Percentiles rank a stretch among this genome's conserved stretches.
These are phyloP conservation scores for Trichoderma asperelloides DNA, from an alignment of 495 filamentous ascomycete species.

Conservation along the genomic window DNA sequence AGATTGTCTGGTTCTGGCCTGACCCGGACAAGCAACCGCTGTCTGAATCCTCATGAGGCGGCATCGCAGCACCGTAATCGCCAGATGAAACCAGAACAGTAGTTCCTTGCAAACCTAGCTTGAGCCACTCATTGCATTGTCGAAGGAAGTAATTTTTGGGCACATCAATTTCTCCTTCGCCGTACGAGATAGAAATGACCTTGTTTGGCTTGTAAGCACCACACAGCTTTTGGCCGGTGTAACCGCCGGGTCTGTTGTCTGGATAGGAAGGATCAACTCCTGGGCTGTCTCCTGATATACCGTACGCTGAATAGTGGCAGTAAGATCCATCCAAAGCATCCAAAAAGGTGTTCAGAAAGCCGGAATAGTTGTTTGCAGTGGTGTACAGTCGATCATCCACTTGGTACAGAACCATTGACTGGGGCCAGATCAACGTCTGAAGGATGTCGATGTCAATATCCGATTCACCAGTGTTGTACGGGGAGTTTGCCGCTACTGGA, in stretches of 20 bases:
- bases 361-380: slow-evolving; percentile 15
- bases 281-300: slow-evolving; percentile 24
- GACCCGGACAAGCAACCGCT: slow-evolving; percentile 14
- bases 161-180: slow-evolving; percentile 21
- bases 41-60: slow-evolving; percentile 23
- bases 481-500: slow-evolving; percentile 24
- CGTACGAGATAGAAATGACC: slow-evolving; percentile 27
- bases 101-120: slow-evolving; percentile 54
- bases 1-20: slow-evolving; percentile 15
- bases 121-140: slow-evolving; percentile 39
- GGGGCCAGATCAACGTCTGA: slow-evolving; percentile 44
- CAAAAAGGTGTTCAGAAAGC: slow-evolving; percentile 45
- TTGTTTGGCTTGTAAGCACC: slow-evolving; percentile 32
- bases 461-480: slow-evolving; percentile 15
- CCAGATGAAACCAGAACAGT: slow-evolving; percentile 48
- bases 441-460: slow-evolving; percentile 27
- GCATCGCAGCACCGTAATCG: slow-evolving; percentile 48
- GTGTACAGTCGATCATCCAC: slow-evolving; percentile 38
- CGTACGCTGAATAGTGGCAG: slow-evolving; percentile 39
- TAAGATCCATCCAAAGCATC: slow-evolving; percentile 54
- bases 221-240: slow-evolving; percentile 48
- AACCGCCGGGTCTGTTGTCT: slow-evolving; percentile 39
- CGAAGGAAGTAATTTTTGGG: slow-evolving; percentile 20
- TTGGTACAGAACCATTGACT: slow-evolving; percentile 50
- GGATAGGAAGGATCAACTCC: slow-evolving; percentile 38